A percentile compares a stretch with the other conserved stretches of the same genome.
phyloP scores from a whole-genome alignment of 2,329 filamentous ascomycete species.

The Eurotiales sp. region DNA sequence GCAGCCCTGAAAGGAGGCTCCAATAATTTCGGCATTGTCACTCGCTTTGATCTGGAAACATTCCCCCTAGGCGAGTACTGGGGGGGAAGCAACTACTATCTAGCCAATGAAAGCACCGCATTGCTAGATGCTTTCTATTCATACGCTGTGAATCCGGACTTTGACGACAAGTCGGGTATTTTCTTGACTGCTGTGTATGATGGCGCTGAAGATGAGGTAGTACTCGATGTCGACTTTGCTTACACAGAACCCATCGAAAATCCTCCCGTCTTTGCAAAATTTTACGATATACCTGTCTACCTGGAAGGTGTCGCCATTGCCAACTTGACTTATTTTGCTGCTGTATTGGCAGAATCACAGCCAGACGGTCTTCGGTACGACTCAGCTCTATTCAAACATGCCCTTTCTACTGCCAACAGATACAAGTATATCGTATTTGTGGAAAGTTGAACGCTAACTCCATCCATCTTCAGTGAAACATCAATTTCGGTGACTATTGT shows the following conservation, averaged over 20 bases:
- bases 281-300: too few relatives aligned
- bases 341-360: too few relatives aligned
- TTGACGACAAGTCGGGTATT: constrained; percentile 1
- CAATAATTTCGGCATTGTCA: not conserved
- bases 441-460: too few relatives aligned
- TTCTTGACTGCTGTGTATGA: too few relatives aligned
- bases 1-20: not conserved
- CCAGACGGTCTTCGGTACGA: too few relatives aligned
- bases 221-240: constrained; percentile 5
- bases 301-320: not conserved
- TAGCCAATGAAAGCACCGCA: constrained; percentile 1
- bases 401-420: too few relatives aligned
- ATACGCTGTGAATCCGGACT: constrained; percentile 4
- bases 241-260: constrained; percentile 10
- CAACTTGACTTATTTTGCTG: not conserved
- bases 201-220: too few relatives aligned
- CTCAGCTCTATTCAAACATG: too few relatives aligned
- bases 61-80: constrained; percentile 3
- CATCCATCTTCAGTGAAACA: too few relatives aligned
- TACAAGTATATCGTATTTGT: too few relatives aligned
- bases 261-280: constrained; percentile 7
- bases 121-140: constrained; percentile 4
- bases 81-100: not conserved
- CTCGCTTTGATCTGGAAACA: not conserved
- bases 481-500: too few relatives aligned